A percentile compares a stretch with the other conserved stretches of the same genome.
Conservation (phyloP, 2,329 filamentous ascomycete genomes). For the Colletotrichum plurivorum region DNA sequence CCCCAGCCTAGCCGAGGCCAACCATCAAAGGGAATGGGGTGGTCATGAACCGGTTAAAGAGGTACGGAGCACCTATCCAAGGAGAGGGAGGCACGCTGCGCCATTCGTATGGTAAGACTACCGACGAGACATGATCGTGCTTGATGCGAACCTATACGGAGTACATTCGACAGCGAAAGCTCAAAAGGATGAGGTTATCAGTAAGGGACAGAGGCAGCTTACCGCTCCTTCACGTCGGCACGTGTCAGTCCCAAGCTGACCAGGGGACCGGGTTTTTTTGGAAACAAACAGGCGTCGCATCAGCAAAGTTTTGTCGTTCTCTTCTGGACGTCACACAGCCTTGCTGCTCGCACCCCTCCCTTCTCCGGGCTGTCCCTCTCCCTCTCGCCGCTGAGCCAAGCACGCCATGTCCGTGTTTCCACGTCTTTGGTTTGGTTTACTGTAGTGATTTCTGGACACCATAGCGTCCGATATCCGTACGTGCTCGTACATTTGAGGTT, state of each 20-base stretch:
- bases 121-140: neutral
- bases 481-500: neutral
- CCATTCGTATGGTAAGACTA: neutral
- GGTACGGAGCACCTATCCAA: too few species aligned
- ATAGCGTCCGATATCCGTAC: neutral
- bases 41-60: too few species aligned
- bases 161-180: too few species aligned
- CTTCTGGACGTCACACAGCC: neutral
- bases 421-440: neutral
- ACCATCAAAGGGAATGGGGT: too few species aligned
- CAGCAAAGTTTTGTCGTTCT: conserved; percentile 16
- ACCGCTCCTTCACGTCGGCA: conserved; percentile 16
- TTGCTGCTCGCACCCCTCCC: conserved; percentile 2
- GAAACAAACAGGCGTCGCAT: conserved; percentile 14
- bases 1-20: neutral
- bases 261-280: neutral
- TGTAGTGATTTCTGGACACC: too few species aligned
- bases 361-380: neutral
- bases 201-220: conserved; percentile 3
- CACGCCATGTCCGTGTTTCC: conserved; percentile 6
- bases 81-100: neutral
- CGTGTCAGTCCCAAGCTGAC: conserved; percentile 18
- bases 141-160: conserved; percentile 3
- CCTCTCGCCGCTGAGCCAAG: neutral
- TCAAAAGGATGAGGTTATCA: neutral